Evolutionary conservation across 2,329 filamentous ascomycete species (phyloP).

Genomic region (Trichoderma afroharzianum): DNA sequence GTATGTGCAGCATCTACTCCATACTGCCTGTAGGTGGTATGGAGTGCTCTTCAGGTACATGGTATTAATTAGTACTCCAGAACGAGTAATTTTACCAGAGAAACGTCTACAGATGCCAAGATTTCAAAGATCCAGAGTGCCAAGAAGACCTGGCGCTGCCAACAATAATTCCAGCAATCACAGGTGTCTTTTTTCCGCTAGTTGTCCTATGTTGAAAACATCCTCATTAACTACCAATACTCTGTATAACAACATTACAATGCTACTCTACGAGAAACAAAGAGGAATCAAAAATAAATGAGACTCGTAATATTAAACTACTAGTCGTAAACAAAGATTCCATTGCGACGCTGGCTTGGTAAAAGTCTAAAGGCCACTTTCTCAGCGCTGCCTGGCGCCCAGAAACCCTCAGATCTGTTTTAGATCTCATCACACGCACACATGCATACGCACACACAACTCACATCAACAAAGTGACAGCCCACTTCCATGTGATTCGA

Average conservation of each 20-base stretch:
- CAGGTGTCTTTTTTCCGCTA: not conserved
- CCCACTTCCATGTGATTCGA: not conserved
- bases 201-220: not conserved
- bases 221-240: not conserved
- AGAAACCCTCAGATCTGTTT: not conserved
- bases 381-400: not conserved
- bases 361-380: not conserved
- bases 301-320: not conserved
- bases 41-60: not conserved
- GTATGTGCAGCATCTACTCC: not conserved
- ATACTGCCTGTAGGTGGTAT: not conserved
- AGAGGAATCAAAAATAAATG: not conserved
- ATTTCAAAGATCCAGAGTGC: not conserved
- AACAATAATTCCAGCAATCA: not conserved
- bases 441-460: not conserved
- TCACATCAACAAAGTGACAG: not conserved
- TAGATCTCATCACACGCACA: not conserved
- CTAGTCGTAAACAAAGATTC: not conserved
- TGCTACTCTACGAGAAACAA: not conserved
- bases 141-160: not conserved
- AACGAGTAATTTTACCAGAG: not conserved
- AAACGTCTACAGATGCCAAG: not conserved
- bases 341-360: not conserved
- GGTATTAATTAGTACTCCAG: not conserved
- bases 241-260: not conserved